Evolutionary conservation across 106 monocot genomes (phyloP), one percentile per base, ranked within the genome.

Genomic region (Ottelia alismoides): DNA sequence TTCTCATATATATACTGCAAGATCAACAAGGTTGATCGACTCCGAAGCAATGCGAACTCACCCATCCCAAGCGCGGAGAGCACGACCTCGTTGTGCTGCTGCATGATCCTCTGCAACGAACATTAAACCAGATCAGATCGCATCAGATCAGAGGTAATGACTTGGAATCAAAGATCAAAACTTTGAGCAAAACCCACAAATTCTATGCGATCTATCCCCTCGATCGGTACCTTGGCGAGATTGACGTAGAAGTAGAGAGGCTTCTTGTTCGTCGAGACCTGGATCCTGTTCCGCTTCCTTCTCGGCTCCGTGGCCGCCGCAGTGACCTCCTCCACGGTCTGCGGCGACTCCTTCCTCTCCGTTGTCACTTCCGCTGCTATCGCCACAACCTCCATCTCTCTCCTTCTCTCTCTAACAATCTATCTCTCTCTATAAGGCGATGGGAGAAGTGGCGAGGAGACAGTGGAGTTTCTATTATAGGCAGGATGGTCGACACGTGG

Each of bases 201-300:
- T n/a, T n/a, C n/a, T n/a, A n/a, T n/a, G n/a, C n/a, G n/a, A n/a
- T n/a, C n/a, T n/a, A n/a, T n/a, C n/a, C n/a, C n/a, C n/a, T n/a
- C n/a, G n/a, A n/a, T n/a, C n/a, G n/a, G 24, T 18, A 89, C 88
- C 88, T 89, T 89, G 35, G 88, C 88, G 60, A 89, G 88, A 29
- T 83, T 88, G 53, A 88, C 82, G 68, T 88, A 88, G 72, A 82
- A 88, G 62, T 70, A 79, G 48, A 83, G 71, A 1, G 83, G 83
- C 52, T 78, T 83, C 70, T 89, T 89, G 60, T 71, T 74, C 27
- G 70, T 71, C 47, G 88, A 89, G 50, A 89, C 88, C 65, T 80
- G 88, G 63, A 89, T 89, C 58, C 73, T 56, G 62, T 89, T 79
- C 54, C 45, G 73, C 71, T 57, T 78, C 31, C 53, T 62, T 22